Percentiles rank a stretch among this genome's conserved stretches.
These are phyloP conservation scores for Teunomyces stri DNA, from an alignment of 805 yeast species.

Conservation along the genomic window DNA sequence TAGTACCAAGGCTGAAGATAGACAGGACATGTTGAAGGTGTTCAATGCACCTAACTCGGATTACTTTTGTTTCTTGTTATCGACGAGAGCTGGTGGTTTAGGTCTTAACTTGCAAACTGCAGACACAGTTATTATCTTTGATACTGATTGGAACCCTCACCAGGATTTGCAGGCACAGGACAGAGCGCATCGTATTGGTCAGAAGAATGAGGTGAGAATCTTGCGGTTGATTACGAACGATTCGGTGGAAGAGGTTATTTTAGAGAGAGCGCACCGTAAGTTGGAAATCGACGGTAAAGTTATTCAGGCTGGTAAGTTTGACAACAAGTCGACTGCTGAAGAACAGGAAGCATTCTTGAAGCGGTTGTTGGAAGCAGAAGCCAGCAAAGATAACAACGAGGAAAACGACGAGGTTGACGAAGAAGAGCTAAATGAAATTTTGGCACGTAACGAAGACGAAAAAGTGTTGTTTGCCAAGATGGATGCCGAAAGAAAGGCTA, in stretches of 20 bases:
- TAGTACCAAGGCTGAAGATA: conserved; percentile 79
- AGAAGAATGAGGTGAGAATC: conserved; percentile 82
- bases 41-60: conserved; percentile 77
- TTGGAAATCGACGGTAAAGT: conserved; percentile 86
- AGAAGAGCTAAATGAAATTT: conserved; percentile 67
- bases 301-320: conserved; percentile 88
- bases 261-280: conserved; percentile 80
- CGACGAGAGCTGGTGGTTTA: conserved; percentile 88
- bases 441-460: conserved; percentile 69
- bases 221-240: conserved; percentile 76
- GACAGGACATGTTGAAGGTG: conserved; percentile 67
- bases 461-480: conserved; percentile 51
- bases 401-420: conserved; percentile 58
- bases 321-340: conserved; percentile 80
- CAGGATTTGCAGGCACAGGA: conserved; percentile 91
- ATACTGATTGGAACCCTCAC: conserved; percentile 90
- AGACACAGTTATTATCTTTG: conserved; percentile 82
- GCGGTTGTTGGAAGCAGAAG: conserved; percentile 68
- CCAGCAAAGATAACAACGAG: conserved; percentile 52
- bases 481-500: conserved; percentile 54
- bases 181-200: conserved; percentile 88
- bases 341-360: conserved; percentile 81
- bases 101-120: conserved; percentile 86
- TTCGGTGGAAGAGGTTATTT: conserved; percentile 79
- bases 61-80: conserved; percentile 72